Percentiles rank a stretch among this genome's conserved stretches.
Evolutionary conservation across 805 yeast genomes (phyloP).

Genomic region (Candida sphagnicola): DNA sequence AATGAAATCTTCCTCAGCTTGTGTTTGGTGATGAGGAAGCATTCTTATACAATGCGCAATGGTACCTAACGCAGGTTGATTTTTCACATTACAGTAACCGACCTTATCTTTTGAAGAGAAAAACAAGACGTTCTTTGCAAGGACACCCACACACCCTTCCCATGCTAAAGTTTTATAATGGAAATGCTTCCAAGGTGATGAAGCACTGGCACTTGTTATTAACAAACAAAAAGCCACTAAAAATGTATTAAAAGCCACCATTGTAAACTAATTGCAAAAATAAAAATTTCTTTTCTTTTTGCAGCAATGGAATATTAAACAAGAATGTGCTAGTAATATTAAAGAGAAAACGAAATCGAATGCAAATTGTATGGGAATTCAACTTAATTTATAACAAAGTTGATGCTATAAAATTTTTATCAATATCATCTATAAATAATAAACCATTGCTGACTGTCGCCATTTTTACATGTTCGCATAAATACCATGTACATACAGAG

Average conservation of each 20-base stretch:
- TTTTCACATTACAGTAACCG: constrained; percentile 30
- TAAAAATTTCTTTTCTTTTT: too few species aligned
- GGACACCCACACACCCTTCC: constrained; percentile 20
- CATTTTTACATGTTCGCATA: too few species aligned
- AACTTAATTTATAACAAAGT: too few species aligned
- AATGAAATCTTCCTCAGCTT: constrained; percentile 21
- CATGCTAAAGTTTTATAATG: constrained; percentile 21
- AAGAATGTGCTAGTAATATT: neutral
- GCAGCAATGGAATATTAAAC: neutral
- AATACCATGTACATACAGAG: too few species aligned
- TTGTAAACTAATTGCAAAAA: neutral
- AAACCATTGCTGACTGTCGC: too few species aligned
- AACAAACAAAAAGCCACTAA: neutral
- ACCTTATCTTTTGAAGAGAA: constrained; percentile 20
- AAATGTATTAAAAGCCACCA: neutral
- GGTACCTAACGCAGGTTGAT: constrained; percentile 37
- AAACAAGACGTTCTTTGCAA: constrained; percentile 22
- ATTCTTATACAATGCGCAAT: constrained; percentile 30
- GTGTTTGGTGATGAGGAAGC: constrained; percentile 14
- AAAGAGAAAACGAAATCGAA: neutral
- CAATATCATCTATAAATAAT: too few species aligned
- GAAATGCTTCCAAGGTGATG: constrained; percentile 17
- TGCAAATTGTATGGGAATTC: too few species aligned
- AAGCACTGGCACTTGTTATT: constrained; percentile 8
- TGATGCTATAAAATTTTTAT: too few species aligned